phyloP scores from a whole-genome alignment of 202 grass and related monocot species.

The Panicum virgatum region DNA sequence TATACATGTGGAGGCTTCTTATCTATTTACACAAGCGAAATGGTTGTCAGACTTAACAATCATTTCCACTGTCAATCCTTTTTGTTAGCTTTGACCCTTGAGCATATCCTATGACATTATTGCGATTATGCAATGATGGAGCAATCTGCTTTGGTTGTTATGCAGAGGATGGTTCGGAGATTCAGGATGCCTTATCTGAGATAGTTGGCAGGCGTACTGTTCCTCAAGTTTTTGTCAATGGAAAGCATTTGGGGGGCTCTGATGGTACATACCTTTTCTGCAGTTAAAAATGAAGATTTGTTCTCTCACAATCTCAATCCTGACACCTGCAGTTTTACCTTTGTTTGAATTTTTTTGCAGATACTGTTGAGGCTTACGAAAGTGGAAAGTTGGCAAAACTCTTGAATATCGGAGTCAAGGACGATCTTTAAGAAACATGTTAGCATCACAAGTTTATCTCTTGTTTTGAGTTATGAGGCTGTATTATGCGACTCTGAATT shows the following conservation, averaged over 20 bases:
- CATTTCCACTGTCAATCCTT: neutral
- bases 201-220: conserved; percentile 76
- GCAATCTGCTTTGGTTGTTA: conserved; percentile 12
- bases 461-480: neutral
- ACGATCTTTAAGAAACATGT: conserved; percentile 54
- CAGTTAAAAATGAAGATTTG: neutral
- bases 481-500: neutral
- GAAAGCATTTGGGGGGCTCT: conserved; percentile 92
- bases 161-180: conserved; percentile 84
- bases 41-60: neutral
- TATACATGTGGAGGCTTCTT: neutral
- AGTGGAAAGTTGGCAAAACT: conserved; percentile 75
- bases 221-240: conserved; percentile 86
- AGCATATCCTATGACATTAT: neutral
- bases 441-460: neutral
- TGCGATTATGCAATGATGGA: neutral
- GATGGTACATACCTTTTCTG: conserved; percentile 65
- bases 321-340: neutral
- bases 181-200: conserved; percentile 82
- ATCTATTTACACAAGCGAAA: neutral
- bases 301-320: neutral
- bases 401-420: conserved; percentile 60
- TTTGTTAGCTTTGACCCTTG: neutral
- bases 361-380: conserved; percentile 79
- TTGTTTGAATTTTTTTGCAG: conserved; percentile 54